Percentiles rank a stretch among this genome's conserved stretches.
These are phyloP conservation scores for Mycena latifolia DNA, from an alignment of 768 basidiomycete genomes.

Conservation along the genomic window DNA sequence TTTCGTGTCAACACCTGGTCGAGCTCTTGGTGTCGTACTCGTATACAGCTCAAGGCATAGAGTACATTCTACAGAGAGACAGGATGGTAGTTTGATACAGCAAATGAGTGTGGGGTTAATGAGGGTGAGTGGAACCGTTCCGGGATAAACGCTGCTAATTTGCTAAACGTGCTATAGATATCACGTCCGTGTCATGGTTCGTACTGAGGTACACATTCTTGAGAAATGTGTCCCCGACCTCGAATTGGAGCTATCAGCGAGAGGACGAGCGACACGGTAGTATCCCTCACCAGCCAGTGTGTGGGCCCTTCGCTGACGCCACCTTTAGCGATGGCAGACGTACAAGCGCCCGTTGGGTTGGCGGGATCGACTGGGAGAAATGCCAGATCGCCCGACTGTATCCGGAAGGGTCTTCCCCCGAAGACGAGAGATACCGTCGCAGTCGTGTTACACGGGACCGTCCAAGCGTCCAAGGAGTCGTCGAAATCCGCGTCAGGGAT, in stretches of 20 bases:
- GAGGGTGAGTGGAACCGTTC: slow-evolving; percentile 15
- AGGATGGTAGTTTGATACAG: slow-evolving; percentile 25
- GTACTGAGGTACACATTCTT: slow-evolving; percentile 39
- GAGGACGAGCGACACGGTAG: slow-evolving; percentile 5
- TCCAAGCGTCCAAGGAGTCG: slow-evolving; percentile 62
- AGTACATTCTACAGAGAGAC: slow-evolving; percentile 16
- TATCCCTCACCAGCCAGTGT: slow-evolving; percentile 71
- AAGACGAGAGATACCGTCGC: slow-evolving; percentile 68
- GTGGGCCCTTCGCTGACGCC: slow-evolving; percentile 57
- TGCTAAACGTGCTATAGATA: slow-evolving; percentile 25
- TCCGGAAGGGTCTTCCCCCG: slow-evolving; percentile 68
- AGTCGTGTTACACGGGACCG: slow-evolving; percentile 73
- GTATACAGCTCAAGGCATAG: neutral
- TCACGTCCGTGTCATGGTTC: slow-evolving; percentile 19
- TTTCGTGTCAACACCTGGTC: too few relatives aligned
- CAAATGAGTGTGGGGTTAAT: slow-evolving; percentile 25
- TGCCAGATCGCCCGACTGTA: slow-evolving; percentile 69
- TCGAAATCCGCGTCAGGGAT: slow-evolving; percentile 69
- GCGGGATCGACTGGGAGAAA: slow-evolving; percentile 63
- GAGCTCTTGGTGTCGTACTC: too few relatives aligned
- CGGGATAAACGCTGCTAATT: slow-evolving; percentile 1
- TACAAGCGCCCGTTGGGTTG: slow-evolving; percentile 65
- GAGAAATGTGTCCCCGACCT: slow-evolving; percentile 39
- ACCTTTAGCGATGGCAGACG: slow-evolving; percentile 70
- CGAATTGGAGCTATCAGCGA: neutral